Base-by-base conservation (phyloP, 345 rosid genomes). In the Schrenkiella parvula region DNA sequence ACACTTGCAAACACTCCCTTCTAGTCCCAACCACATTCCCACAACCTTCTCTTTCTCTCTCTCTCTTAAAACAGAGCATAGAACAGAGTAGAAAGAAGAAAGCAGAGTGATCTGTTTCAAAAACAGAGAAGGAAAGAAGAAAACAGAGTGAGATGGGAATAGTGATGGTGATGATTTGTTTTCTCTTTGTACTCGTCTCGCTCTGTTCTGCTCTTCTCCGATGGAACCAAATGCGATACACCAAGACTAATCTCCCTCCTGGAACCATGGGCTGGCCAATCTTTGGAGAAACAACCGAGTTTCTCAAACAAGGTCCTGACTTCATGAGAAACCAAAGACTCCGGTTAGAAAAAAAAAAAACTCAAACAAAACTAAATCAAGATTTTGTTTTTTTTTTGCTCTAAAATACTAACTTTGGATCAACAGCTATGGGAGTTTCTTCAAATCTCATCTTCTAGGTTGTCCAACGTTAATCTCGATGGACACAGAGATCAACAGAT, bases 201-300 rank as follows among this genome's bases (percentile, higher is more conserved):
- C 19, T 83, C 55, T 86, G 84, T 79, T 81, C 86, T 51, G 93
- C 81, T 70, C 60, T 89, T 74, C 70, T 88, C 64, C 85, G 80
- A 77, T 86, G 95, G 96, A 88, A 89, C 78, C 86, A 87, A 76
- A 59, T 87, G 69, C 81, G 80, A 22, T 89, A 83, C 77, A 73
- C 73, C 53, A 84, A 78, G 73, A 83, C 83, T 59, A 82, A 86
- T 6, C 75, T 92, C 82, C 98, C 98, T 37, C 91, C 88, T 1
- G 98, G 98, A 19, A 84, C 88, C n/a, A 88, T 89, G 98, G 98
- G 98, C 1, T 92, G 95, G 96, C 98, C 96, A 9, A 42, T 89
- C 70, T 83, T 88, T 61, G 98, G 96, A 2, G 89, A 92, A 81
- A 92, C 96, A 14, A 82, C 88, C 1, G 89, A 89, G 73, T 89